Evolutionary conservation across 495 filamentous ascomycete species (phyloP), one percentile per base, ranked within the genome.

Genomic region (Lepraria neglecta): DNA sequence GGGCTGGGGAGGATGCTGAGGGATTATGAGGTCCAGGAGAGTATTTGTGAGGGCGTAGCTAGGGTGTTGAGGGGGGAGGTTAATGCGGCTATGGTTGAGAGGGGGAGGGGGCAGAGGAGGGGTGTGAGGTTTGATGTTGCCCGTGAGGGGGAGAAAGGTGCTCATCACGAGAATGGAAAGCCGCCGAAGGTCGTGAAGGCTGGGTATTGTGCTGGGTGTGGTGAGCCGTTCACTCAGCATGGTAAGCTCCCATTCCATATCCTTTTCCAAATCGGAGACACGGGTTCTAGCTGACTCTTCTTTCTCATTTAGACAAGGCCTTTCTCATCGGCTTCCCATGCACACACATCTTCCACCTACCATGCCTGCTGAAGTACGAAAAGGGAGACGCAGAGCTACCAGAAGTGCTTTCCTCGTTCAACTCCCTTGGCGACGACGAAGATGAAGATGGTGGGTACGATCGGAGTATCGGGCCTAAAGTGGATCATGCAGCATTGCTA

Each of bases 1-100:
- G 94, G 91, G 0, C 76, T 98, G 2, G 86, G 84, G 35, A 82
- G 89, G 27, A 87, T 97, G 77, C 83, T 98, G 68, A 84, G 89
- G 58, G 94, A 97, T 73, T 90, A 95, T 66, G 92, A 96, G 62
- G 86, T 98, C 42, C 94, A 97, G 73, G 83, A 85, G 62, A 90
- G 84, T 67, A 96, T 98, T 64, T 90, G 87, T 64, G 86, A 88
- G 33, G 95, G 95, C 9, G 95, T 92, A 12, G 91, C 94, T 0
- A 82, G 84, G 40, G 91, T 97, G 7, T 78, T 97, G 30, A 76
- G 90, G 27, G 87, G 90, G 43, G 94, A 97, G 72, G 92, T 98
- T 4, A 87, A 85, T 3, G 77, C 81, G 4, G 90, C 87, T 0
- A 94, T 96, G 84, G 85, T 87, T 44, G 82, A 80, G 3, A 74